Evolutionary conservation across 2,329 filamentous ascomycete genomes (phyloP).

Genomic region (Nemania serpens): DNA sequence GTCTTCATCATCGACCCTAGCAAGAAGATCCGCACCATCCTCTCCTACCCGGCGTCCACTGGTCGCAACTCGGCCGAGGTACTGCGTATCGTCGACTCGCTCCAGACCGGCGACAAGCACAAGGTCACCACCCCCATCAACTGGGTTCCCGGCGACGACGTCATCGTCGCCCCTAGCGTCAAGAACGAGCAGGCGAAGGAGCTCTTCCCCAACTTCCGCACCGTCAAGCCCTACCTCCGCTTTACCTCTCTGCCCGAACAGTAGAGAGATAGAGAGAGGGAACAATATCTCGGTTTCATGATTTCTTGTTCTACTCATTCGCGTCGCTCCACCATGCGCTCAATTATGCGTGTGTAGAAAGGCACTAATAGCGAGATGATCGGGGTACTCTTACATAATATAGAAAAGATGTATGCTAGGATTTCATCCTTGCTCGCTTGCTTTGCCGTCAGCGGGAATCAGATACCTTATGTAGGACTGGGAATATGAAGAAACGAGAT

Average conservation of each 20-base stretch:
- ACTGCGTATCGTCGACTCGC: slow-evolving; percentile 76
- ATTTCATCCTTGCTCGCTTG: background rate
- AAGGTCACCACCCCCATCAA: slow-evolving; percentile 87
- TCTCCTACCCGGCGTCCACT: slow-evolving; percentile 90
- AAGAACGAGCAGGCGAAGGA: slow-evolving; percentile 84
- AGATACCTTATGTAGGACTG: slow-evolving; percentile 7
- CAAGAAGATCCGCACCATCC: slow-evolving; percentile 91
- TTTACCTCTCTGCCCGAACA: slow-evolving; percentile 70
- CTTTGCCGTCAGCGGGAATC: background rate
- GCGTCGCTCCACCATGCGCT: background rate
- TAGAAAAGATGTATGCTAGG: slow-evolving; percentile 4
- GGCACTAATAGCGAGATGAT: background rate
- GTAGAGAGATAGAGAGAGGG: slow-evolving; percentile 36
- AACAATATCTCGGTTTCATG: slow-evolving; percentile 20
- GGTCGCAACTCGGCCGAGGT: slow-evolving; percentile 83
- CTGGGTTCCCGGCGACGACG: slow-evolving; percentile 87
- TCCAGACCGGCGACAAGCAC: slow-evolving; percentile 86
- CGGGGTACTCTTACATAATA: background rate
- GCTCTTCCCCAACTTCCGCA: slow-evolving; percentile 79
- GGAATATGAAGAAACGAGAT: slow-evolving; percentile 8
- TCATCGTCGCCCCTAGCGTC: slow-evolving; percentile 85
- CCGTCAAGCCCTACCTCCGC: slow-evolving; percentile 74
- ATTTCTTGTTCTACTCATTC: slow-evolving; percentile 39
- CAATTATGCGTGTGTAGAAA: background rate
- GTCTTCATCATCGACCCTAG: slow-evolving; percentile 94